Base-by-base conservation (phyloP, 2,329 filamentous ascomycete species). In the Beauveria pseudobassiana region DNA sequence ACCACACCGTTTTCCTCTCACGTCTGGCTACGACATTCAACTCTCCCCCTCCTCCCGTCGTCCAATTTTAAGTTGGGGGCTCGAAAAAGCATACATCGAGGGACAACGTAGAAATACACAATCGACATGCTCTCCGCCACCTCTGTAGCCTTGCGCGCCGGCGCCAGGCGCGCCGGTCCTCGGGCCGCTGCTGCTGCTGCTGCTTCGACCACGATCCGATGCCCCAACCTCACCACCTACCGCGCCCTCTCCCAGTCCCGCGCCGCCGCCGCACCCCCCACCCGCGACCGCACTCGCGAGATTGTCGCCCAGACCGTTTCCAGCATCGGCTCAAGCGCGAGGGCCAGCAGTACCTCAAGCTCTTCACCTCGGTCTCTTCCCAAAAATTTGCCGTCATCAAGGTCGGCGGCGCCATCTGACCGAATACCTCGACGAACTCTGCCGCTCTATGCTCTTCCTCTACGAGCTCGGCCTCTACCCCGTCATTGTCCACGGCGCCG, bases 331-430 rank as follows among this genome's bases (percentile, higher is more conserved):
- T 96, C 65, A 96, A 96, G 83, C 84, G 93, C 64, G 93, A 99
- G 79, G 91, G 96, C 65, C 91, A 97, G 80, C 93, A 98, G 77
- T 98, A 98, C 76, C 87, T 98, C 63, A 95, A 93, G 67, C 92
- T 98, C 74, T 99, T 99, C 82, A 95, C 89, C 68, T 96, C 93
- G 40, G 93, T 97, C 64, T 95, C 92, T 50, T 96, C 92, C 42
- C 93, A 98, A 79, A 92, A 96, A 73, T 99, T 98, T 75, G 93
- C 93, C 67, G 93, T 99, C 54, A 96, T 99, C 77, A 99, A 99
- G 81, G 93, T 98, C 61, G 95, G 93, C 64, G 95, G 93, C 65
- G 95, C 93, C 65, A 97, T 98, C 70, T 99, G 70, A 96, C 91
- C 64, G 93, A 98, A 73, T 89, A 97, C 76, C 83, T 98, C 61